phyloP scores from a whole-genome alignment of 2,329 filamentous ascomycete genomes.

The Fusarium veterinarium region DNA sequence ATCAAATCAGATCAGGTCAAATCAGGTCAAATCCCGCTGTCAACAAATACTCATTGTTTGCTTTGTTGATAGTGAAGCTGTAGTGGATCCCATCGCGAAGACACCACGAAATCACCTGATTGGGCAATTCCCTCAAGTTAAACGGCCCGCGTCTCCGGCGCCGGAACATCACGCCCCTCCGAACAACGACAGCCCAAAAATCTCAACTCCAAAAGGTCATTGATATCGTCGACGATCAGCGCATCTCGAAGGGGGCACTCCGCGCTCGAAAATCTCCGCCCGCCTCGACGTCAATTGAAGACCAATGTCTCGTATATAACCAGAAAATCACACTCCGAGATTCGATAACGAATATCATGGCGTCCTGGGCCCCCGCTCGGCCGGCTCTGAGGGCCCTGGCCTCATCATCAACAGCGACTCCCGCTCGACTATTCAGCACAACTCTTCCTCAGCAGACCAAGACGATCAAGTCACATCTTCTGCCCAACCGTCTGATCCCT shows the following conservation, averaged over 20 bases:
- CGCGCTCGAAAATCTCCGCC: conserved; percentile 17
- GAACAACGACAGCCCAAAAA: conserved; percentile 39
- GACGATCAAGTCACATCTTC: conserved; percentile 56
- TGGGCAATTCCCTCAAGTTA: conserved; percentile 1
- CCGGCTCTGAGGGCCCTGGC: conserved; percentile 34
- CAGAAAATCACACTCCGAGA: not conserved
- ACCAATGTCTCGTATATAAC: conserved; percentile 40
- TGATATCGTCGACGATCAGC: conserved; percentile 33
- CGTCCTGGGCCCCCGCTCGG: conserved; percentile 38
- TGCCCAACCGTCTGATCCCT: conserved; percentile 65
- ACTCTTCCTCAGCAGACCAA: conserved; percentile 51
- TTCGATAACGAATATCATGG: conserved; percentile 27
- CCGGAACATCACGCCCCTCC: conserved; percentile 44
- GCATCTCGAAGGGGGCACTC: conserved; percentile 35
- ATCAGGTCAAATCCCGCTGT: not conserved
- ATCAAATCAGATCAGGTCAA: not conserved
- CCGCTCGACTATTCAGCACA: conserved; percentile 52
- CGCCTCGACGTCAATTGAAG: conserved; percentile 34
- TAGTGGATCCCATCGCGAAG: conserved; percentile 44
- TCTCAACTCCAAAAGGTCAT: conserved; percentile 33
- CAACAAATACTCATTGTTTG: not conserved
- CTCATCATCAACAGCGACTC: conserved; percentile 27
- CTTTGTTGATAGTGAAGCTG: conserved; percentile 22
- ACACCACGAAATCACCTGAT: conserved; percentile 52
- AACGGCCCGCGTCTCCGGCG: conserved; percentile 15